These are phyloP conservation scores for Leccinellum rugosiceps DNA, from an alignment of 768 basidiomycete genomes.

Conservation along the genomic window DNA sequence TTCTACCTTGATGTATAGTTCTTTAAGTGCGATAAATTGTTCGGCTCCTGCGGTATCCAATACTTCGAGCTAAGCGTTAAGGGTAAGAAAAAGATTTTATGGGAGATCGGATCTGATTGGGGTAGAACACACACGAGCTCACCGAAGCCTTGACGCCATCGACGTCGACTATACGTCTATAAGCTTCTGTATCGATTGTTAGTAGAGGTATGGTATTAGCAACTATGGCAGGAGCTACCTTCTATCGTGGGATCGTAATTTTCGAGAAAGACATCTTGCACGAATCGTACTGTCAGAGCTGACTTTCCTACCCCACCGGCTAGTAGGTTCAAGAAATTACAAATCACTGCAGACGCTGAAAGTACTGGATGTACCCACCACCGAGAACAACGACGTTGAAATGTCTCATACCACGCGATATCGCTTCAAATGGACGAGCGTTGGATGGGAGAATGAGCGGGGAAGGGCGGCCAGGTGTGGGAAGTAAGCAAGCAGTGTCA, in stretches of 20 bases:
- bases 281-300: slow-evolving; percentile 77
- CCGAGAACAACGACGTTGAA: slow-evolving; percentile 81
- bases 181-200: slow-evolving; percentile 53
- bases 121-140: slow-evolving; percentile 25
- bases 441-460: slow-evolving; percentile 9
- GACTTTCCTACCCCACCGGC: slow-evolving; percentile 91
- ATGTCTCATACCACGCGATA: slow-evolving; percentile 50
- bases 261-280: slow-evolving; percentile 69
- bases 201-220: slow-evolving; percentile 2
- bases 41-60: slow-evolving; percentile 85
- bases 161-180: slow-evolving; percentile 60
- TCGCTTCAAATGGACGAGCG: not conserved
- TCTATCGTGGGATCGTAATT: slow-evolving; percentile 84
- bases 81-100: slow-evolving; percentile 12
- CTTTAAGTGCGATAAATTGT: slow-evolving; percentile 78
- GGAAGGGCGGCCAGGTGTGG: slow-evolving; percentile 15
- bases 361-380: slow-evolving; percentile 43
- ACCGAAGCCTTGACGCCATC: slow-evolving; percentile 65
- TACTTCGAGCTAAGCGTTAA: slow-evolving; percentile 61
- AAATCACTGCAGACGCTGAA: not conserved
- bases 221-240: slow-evolving; percentile 41
- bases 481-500: slow-evolving; percentile 20
- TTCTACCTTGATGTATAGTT: slow-evolving; percentile 74
- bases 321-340: slow-evolving; percentile 35
- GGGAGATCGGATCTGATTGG: slow-evolving; percentile 2